phyloP scores from a whole-genome alignment of 2,329 filamentous ascomycete genomes.

The Ilyonectria sp. region DNA sequence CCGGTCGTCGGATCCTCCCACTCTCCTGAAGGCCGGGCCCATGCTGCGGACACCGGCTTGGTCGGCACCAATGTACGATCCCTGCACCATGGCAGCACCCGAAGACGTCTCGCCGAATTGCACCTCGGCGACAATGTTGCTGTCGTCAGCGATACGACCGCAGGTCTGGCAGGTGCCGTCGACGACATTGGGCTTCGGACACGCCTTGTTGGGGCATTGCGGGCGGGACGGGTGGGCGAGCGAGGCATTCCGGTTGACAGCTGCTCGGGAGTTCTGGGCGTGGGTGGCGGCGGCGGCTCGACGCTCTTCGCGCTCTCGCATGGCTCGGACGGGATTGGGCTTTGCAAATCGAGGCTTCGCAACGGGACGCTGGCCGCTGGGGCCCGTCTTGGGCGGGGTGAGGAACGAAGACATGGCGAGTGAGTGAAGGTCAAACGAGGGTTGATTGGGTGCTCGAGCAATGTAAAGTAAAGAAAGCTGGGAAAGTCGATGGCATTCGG shows the following conservation, averaged over 20 bases:
- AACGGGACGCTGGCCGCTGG: conserved; percentile 42
- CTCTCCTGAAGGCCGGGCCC: conserved; percentile 73
- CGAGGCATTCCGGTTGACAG: conserved; percentile 50
- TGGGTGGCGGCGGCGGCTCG: conserved; percentile 55
- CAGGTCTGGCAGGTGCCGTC: conserved; percentile 85
- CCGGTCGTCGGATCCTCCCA: conserved; percentile 71
- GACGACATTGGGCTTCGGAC: conserved; percentile 72
- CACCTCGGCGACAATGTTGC: conserved; percentile 92
- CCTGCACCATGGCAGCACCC: conserved; percentile 91
- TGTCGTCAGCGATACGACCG: conserved; percentile 86
- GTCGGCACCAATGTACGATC: conserved; percentile 88
- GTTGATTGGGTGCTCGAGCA: conserved; percentile 3
- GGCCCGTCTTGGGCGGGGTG: conserved; percentile 57
- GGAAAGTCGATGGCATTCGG: conserved; percentile 11
- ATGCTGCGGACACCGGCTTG: conserved; percentile 83
- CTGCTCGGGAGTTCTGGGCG: conserved; percentile 47
- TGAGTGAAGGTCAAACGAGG: conserved; percentile 1
- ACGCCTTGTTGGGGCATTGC: conserved; percentile 72
- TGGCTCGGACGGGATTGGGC: conserved; percentile 65
- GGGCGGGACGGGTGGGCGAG: conserved; percentile 55
- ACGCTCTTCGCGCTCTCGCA: conserved; percentile 66
- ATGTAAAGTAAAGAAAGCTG: conserved; percentile 16
- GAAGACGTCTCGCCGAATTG: conserved; percentile 90
- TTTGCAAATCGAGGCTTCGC: conserved; percentile 60
- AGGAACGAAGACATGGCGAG: conserved; percentile 64